Evolutionary conservation across 352 stramenopile genomes (phyloP).

Genomic region (Lagenidium giganteum): DNA sequence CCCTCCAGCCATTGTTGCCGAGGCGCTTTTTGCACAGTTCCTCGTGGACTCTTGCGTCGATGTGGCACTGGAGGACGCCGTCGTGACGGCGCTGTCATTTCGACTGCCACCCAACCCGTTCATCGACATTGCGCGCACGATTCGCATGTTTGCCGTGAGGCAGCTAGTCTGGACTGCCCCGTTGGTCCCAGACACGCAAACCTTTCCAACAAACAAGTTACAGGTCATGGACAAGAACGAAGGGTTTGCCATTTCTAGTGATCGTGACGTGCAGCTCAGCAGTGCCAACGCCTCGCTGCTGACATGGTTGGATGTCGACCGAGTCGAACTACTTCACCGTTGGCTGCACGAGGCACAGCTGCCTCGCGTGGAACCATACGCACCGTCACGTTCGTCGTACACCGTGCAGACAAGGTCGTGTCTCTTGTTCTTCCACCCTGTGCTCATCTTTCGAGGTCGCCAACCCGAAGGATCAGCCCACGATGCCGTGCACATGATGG

Average conservation of each 20-base stretch:
- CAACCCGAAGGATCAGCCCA: background rate
- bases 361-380: conserved; percentile 16
- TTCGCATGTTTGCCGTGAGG: conserved; percentile 33
- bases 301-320: conserved; percentile 1
- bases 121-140: conserved; percentile 24
- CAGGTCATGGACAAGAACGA: background rate
- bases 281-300: conserved; percentile 13
- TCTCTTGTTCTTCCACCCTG: conserved; percentile 25
- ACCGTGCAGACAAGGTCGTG: conserved; percentile 17
- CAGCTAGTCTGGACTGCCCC: conserved; percentile 21
- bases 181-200: background rate
- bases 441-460: no score
- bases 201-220: background rate
- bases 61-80: conserved; percentile 39
- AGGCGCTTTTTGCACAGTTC: conserved; percentile 41
- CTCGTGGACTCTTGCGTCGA: conserved; percentile 37
- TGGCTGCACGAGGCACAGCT: conserved; percentile 20
- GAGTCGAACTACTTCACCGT: conserved; percentile 10
- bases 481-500: conserved; percentile 20
- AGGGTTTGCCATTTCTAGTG: conserved; percentile 11
- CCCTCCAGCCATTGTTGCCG: conserved; percentile 27
- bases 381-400: conserved; percentile 38
- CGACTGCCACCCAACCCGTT: conserved; percentile 45
- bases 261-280: background rate
- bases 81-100: conserved; percentile 38